Percentiles rank a stretch among this genome's conserved stretches.
Conservation (phyloP, 176 grass and related monocot genomes). For the Otatea glauca region DNA sequence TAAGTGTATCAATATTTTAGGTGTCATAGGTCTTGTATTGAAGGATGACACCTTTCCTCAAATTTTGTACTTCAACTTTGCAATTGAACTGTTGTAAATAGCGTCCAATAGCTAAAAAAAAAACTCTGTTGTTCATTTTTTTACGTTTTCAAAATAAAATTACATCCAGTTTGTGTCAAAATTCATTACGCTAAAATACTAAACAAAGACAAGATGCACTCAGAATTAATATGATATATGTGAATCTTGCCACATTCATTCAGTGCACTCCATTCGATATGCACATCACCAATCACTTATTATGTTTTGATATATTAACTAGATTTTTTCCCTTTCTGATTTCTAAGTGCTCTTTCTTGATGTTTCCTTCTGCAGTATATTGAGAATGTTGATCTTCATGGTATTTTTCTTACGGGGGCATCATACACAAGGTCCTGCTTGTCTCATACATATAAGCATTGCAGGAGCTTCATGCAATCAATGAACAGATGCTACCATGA, state of each 20-base stretch:
- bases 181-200: background rate
- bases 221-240: conserved; percentile 14
- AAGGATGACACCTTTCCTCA: background rate
- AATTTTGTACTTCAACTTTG: conserved; percentile 1
- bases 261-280: background rate
- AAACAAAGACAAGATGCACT: background rate
- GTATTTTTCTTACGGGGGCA: conserved; percentile 28
- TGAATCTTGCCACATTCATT: background rate
- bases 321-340: background rate
- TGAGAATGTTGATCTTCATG: conserved; percentile 39
- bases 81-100: conserved; percentile 10
- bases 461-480: conserved; percentile 36
- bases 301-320: conserved; percentile 2
- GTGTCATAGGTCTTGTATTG: background rate
- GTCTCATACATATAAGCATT: conserved; percentile 45
- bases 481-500: conserved; percentile 44
- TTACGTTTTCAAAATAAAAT: background rate
- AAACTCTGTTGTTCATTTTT: background rate
- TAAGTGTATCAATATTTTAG: background rate
- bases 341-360: conserved; percentile 14
- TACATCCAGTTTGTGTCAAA: background rate
- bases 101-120: background rate
- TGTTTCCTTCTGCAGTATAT: conserved; percentile 46
- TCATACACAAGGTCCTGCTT: conserved; percentile 40
- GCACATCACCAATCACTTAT: too few species aligned